These are phyloP conservation scores for Huntiella omanensis DNA, from an alignment of 2,329 filamentous ascomycete species.

Conservation along the genomic window DNA sequence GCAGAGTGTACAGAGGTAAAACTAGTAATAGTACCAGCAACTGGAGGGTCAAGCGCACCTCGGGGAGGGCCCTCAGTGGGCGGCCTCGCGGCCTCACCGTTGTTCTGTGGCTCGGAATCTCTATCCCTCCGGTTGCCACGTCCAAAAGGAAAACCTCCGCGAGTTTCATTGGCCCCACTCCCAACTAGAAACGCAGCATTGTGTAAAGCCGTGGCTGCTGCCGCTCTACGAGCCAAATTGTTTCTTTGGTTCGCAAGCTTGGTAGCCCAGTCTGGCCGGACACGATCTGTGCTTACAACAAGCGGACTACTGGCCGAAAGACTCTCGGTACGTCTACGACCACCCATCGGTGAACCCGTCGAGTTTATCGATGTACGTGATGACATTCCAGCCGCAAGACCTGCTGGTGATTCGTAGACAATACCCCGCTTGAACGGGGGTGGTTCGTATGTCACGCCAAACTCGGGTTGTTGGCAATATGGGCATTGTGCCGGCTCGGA, in stretches of 20 bases:
- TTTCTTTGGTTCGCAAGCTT: constrained; percentile 73
- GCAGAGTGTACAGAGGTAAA: not conserved
- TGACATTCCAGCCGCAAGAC: constrained; percentile 56
- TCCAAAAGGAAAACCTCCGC: constrained; percentile 14
- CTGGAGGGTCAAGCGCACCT: not conserved
- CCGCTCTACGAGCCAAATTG: constrained; percentile 69
- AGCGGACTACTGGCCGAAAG: constrained; percentile 67
- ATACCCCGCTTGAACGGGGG: constrained; percentile 78
- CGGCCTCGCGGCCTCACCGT: not conserved
- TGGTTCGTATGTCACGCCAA: constrained; percentile 85
- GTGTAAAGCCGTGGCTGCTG: constrained; percentile 83
- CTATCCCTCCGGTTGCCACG: not conserved
- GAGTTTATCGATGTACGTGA: constrained; percentile 67
- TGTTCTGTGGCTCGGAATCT: not conserved
- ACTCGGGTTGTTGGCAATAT: constrained; percentile 87
- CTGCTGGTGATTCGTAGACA: constrained; percentile 29
- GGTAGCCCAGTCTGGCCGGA: constrained; percentile 85
- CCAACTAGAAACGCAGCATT: constrained; percentile 70
- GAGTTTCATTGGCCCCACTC: constrained; percentile 51
- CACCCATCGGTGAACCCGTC: constrained; percentile 23
- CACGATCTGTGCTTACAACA: constrained; percentile 80
- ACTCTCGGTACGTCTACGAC: constrained; percentile 32
- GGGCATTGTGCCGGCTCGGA: constrained; percentile 86
- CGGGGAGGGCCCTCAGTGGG: not conserved
- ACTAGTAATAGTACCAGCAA: constrained; percentile 1